phyloP scores from a whole-genome alignment of 495 filamentous ascomycete species.

The Podospora australis region DNA sequence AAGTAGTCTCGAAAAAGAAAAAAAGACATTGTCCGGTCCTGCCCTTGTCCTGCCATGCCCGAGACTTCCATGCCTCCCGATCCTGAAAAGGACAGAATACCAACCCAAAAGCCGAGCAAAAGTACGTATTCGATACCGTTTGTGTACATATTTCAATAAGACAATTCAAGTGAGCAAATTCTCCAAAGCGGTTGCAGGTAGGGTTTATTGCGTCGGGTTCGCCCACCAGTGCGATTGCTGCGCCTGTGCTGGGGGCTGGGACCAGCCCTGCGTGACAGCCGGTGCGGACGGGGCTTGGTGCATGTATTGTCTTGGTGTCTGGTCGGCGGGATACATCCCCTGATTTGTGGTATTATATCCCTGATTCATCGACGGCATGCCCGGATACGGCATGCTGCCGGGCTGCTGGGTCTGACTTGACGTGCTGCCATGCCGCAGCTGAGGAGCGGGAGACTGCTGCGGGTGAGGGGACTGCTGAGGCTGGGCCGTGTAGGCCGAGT shows the following conservation, averaged over 20 bases:
- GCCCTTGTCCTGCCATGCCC: too few relatives aligned
- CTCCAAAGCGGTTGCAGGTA: too few relatives aligned
- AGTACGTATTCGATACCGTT: too few relatives aligned
- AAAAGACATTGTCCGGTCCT: too few relatives aligned
- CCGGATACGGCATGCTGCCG: slow-evolving; percentile 49
- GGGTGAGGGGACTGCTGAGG: slow-evolving; percentile 53
- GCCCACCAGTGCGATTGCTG: slow-evolving; percentile 39
- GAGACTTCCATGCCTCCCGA: too few relatives aligned
- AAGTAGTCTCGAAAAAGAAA: too few relatives aligned
- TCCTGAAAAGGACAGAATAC: too few relatives aligned
- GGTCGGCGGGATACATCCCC: slow-evolving; percentile 52
- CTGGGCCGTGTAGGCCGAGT: slow-evolving; percentile 43
- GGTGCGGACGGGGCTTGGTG: slow-evolving; percentile 38
- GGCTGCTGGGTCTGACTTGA: slow-evolving; percentile 53
- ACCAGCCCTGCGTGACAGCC: slow-evolving; percentile 39
- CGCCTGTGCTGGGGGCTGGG: slow-evolving; percentile 34
- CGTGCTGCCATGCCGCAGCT: slow-evolving; percentile 54
- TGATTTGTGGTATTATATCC: slow-evolving; percentile 44
- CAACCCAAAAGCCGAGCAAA: too few relatives aligned
- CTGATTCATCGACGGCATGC: slow-evolving; percentile 55
- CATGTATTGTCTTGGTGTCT: slow-evolving; percentile 57
- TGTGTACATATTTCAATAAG: too few relatives aligned
- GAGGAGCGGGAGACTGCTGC: slow-evolving; percentile 53
- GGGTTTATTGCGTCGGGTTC: slow-evolving; percentile 38
- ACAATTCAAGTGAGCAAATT: too few relatives aligned